Evolutionary conservation across 495 filamentous ascomycete genomes (phyloP).

Genomic region (Lasiosphaeria miniovina): DNA sequence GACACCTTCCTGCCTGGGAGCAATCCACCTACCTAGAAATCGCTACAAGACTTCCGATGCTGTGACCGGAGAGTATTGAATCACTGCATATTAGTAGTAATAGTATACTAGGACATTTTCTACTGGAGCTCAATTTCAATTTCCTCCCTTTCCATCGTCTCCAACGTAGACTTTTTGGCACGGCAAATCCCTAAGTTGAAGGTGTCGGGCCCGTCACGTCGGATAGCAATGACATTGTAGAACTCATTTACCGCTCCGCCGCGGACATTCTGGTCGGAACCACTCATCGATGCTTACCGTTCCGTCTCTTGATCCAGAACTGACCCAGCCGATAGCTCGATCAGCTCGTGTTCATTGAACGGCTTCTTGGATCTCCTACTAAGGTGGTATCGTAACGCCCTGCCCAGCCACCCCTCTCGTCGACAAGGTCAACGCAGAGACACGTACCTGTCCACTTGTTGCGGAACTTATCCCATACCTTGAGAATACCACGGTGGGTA

Average conservation of each 20-base stretch:
- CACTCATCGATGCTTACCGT: background rate
- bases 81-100: too few species aligned
- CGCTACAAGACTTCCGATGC: too few species aligned
- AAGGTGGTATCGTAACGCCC: background rate
- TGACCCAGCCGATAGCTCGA: slow-evolving; percentile 1
- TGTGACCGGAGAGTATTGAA: too few species aligned
- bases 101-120: too few species aligned
- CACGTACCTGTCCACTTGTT: background rate
- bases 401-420: background rate
- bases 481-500: background rate
- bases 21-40: too few species aligned
- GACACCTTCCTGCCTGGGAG: too few species aligned
- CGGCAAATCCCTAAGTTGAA: background rate
- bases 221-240: slow-evolving; percentile 1
- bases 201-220: background rate
- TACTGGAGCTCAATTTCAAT: background rate
- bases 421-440: background rate
- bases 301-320: slow-evolving; percentile 4
- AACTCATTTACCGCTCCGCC: background rate
- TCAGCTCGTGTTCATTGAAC: background rate
- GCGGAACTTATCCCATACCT: background rate
- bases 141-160: background rate
- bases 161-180: background rate
- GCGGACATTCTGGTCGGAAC: background rate
- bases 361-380: background rate